phyloP scores from a whole-genome alignment of 2,329 filamentous ascomycete species.

The Fusarium globosum region DNA sequence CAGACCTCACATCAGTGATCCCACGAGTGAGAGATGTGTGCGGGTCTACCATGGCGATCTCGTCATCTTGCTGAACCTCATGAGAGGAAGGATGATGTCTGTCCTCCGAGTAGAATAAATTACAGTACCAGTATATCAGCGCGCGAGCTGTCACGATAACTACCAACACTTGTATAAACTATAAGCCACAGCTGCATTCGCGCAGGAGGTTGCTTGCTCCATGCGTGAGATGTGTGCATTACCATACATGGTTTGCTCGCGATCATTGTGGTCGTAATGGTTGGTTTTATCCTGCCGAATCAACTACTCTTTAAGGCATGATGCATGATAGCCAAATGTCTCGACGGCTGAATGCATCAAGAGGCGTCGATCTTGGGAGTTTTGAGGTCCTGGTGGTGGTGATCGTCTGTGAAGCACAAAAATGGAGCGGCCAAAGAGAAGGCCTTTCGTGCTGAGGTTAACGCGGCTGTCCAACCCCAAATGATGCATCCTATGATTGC shows the following conservation, averaged over 20 bases:
- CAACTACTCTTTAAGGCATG: slow-evolving; percentile 19
- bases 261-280: slow-evolving; percentile 26
- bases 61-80: slow-evolving; percentile 42
- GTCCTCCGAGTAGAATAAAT: slow-evolving; percentile 44
- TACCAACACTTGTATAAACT: slow-evolving; percentile 17
- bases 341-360: slow-evolving; percentile 25
- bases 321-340: slow-evolving; percentile 19
- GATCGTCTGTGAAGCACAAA: slow-evolving; percentile 11
- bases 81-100: slow-evolving; percentile 43
- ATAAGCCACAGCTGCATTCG: slow-evolving; percentile 7
- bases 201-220: slow-evolving; percentile 6
- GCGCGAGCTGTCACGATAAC: slow-evolving; percentile 29
- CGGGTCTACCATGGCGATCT: slow-evolving; percentile 45
- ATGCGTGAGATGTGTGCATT: slow-evolving; percentile 15
- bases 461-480: slow-evolving; percentile 34
- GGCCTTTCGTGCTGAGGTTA: slow-evolving; percentile 28
- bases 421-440: not conserved
- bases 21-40: slow-evolving; percentile 36
- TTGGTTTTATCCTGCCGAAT: slow-evolving; percentile 16
- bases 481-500: slow-evolving; percentile 21
- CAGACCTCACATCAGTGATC: slow-evolving; percentile 36
- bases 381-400: slow-evolving; percentile 21
- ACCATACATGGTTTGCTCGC: not conserved
- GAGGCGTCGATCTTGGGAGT: slow-evolving; percentile 29
- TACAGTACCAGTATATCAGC: slow-evolving; percentile 35